Evolutionary conservation across 257 asterid genomes (phyloP), one percentile per base, ranked within the genome.

Genomic region (Nicotiana paniculata): DNA sequence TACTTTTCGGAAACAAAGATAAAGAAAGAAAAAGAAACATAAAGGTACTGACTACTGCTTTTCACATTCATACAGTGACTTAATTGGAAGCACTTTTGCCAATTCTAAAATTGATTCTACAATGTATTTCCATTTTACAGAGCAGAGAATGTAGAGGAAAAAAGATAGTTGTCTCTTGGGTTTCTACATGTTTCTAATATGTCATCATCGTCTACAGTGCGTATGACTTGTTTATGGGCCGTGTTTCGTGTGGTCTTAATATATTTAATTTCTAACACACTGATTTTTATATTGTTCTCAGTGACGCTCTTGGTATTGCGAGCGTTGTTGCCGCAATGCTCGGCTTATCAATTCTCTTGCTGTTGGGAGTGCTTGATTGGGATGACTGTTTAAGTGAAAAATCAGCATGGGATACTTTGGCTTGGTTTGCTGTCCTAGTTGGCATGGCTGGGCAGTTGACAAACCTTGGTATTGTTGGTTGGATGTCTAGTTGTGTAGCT

Each of bases 241-340:
- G 62, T 74, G 58, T 39, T 74, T 48, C 8, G 0, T 74, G 39
- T 74, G 79, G 26, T 74, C 61, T 48, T 13, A 3, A 48, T 74
- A 15, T 48, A n/a, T 74, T 48, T 74, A 74, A 48, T 74, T 74
- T 74, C 39, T 39, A 26, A 43, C 48, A 0, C 59, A 46, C 28
- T 46, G 32, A 10, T 21, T 21, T 35, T 58, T 64, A 2, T 63
- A 62, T 24, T 77, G 70, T 79, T 83, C 81, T 57, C 96, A 95
- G 99, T 82, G 99, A 95, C 13, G 90, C 98, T 80, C 83, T 95
- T 81, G 98, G 99, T 21, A 72, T 95, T 83, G 90, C 99, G 28
- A 95, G 98, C 77, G 99, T 95, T 82, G 97, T 93, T 48, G 97
- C 99, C 82, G 99, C 99, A 39, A 95, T 95, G 99, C 97, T 95